Base-by-base conservation (phyloP, 2,329 filamentous ascomycete species). In the Pestalotiopsis sp. region DNA sequence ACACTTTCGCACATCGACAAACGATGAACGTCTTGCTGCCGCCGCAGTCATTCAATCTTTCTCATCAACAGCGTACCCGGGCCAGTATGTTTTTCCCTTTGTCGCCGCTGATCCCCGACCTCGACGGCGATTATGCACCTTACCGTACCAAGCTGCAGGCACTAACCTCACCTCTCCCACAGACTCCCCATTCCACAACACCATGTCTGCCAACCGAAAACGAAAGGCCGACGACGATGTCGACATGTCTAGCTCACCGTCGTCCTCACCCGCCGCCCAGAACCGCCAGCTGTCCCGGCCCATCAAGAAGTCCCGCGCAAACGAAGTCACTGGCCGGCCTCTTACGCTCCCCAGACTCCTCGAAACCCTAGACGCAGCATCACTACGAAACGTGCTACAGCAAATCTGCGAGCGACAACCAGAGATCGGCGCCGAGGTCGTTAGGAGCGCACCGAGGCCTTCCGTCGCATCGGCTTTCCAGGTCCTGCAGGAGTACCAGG, bases 321-420 rank as follows among this genome's bases (percentile, higher is more conserved):
- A 91, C 73, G 94, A 97, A 74, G 80, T 94, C 69, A 79, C 81
- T 61, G 88, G 87, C n/a, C 84, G 87, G 31, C 86, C 86, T 20
- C 81, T 90, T 57, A 75, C 83, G 2, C 82, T 90, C 7, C 84
- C 86, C 68, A 91, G 96, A 76, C 88, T 99, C n/a, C 90, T 99
- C 71, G 95, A 99, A 82, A 98, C 96, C 0, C 89, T 99, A 59
- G 93, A 97, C 76, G 91, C 91, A 70, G 89, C 93, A 69, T 93
- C 97, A 73, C 87, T 99, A 76, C 91, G 95, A 73, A 90, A 89
- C 45, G 91, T 98, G 1, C 87, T 99, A n/a, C 93, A 95, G 79
- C 91, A 92, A 67, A 93, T 99, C 78, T 98, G 95, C 83, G 93
- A 97, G 76, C 90, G 92, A 73, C 94, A 97, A 78, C 94, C 95